These are phyloP conservation scores for Bidens hawaiensis DNA, from an alignment of 140 eudicot species.

Conservation along the genomic window DNA sequence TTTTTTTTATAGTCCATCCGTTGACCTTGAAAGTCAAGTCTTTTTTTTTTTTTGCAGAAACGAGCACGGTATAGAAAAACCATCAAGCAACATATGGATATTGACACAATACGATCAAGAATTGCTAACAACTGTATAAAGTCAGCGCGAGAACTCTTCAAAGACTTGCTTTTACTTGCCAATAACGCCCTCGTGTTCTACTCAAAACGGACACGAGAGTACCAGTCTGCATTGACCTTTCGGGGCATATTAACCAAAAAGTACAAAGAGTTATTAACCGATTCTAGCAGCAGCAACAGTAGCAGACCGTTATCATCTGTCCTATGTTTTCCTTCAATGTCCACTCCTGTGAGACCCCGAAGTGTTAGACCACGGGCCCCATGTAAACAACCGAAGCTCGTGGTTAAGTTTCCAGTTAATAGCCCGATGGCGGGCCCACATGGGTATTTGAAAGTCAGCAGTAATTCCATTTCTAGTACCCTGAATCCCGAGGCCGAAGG, in stretches of 20 bases:
- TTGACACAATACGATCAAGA: conserved; percentile 67
- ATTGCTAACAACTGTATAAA: conserved; percentile 50
- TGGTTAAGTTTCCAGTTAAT: conserved; percentile 25
- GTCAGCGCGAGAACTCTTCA: conserved; percentile 66
- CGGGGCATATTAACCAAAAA: conserved; percentile 49
- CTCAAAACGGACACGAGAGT: conserved; percentile 84
- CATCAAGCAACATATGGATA: conserved; percentile 72
- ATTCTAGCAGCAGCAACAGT: conserved; percentile 21
- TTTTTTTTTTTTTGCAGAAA: conserved; percentile 40
- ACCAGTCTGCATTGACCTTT: conserved; percentile 66
- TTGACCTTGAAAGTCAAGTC: conserved; percentile 5
- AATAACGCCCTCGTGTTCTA: conserved; percentile 84
- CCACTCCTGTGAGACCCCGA: conserved; percentile 73
- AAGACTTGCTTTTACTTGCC: conserved; percentile 75
- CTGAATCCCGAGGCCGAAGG: conserved; percentile 9
- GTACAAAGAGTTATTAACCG: conserved; percentile 38
- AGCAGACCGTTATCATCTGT: conserved; percentile 34
- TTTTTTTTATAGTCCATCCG: background rate
- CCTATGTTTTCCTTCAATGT: conserved; percentile 40
- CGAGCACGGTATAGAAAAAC: conserved; percentile 76
- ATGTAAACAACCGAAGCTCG: conserved; percentile 27
- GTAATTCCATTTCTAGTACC: conserved; percentile 21
- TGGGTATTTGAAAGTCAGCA: conserved; percentile 36
- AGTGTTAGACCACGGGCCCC: conserved; percentile 59
- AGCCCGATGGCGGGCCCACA: conserved; percentile 26